Evolutionary conservation across 2,329 filamentous ascomycete species (phyloP).

Genomic region (Leptosphaerulina australis): DNA sequence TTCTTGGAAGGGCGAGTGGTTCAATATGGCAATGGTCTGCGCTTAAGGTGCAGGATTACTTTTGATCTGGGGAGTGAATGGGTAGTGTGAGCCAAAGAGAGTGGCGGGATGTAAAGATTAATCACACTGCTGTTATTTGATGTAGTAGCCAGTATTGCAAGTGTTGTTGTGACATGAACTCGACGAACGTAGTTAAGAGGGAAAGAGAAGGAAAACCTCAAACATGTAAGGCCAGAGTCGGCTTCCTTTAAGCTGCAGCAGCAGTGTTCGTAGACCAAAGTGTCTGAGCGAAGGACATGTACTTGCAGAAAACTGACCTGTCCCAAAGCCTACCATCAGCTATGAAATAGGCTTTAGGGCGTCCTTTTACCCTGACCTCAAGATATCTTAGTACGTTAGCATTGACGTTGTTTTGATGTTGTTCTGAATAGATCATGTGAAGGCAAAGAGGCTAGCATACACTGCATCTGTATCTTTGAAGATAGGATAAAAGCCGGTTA

Average conservation of each 20-base stretch:
- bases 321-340: conserved; percentile 58
- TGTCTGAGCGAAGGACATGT: neutral
- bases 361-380: conserved; percentile 59
- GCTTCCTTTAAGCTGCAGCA: conserved; percentile 24
- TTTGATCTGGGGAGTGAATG: conserved; percentile 40
- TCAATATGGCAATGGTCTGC: conserved; percentile 57
- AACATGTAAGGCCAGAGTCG: conserved; percentile 54
- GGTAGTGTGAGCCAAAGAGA: neutral
- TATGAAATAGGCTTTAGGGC: no score
- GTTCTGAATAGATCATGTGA: conserved; percentile 46
- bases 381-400: conserved; percentile 52
- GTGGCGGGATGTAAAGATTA: conserved; percentile 24
- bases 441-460: conserved; percentile 53
- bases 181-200: conserved; percentile 58
- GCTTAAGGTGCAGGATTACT: conserved; percentile 56
- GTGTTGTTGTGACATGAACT: conserved; percentile 60
- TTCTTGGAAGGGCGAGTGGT: conserved; percentile 57
- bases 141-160: conserved; percentile 43
- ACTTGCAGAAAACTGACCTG: conserved; percentile 56
- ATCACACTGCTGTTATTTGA: conserved; percentile 30
- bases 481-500: conserved; percentile 49
- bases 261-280: conserved; percentile 4
- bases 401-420: conserved; percentile 42
- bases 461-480: conserved; percentile 54
- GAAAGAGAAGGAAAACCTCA: conserved; percentile 56